These are phyloP conservation scores for Didymella keratinophila DNA, from an alignment of 2,329 filamentous ascomycete species.

Conservation along the genomic window DNA sequence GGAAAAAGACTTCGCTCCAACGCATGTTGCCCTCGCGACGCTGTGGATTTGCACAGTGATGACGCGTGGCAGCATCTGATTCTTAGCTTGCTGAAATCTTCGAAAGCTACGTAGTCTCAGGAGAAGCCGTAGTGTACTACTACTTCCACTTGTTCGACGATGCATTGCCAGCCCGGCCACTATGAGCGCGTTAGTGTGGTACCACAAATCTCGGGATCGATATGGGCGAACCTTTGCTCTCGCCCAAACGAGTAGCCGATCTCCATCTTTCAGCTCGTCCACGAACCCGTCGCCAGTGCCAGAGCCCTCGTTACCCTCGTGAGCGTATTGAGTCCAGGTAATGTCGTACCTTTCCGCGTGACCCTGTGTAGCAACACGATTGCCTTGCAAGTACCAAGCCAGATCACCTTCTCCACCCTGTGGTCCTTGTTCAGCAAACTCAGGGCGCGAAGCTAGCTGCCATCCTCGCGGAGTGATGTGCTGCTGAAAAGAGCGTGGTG, in stretches of 20 bases:
- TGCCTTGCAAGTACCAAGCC: slow-evolving; percentile 47
- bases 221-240: slow-evolving; percentile 36
- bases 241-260: slow-evolving; percentile 43
- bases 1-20: no score
- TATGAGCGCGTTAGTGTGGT: slow-evolving; percentile 18
- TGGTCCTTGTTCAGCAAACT: slow-evolving; percentile 27
- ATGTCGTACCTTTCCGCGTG: slow-evolving; percentile 25
- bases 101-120: not conserved
- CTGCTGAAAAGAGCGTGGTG: slow-evolving; percentile 3
- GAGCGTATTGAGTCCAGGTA: slow-evolving; percentile 27
- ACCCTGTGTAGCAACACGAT: slow-evolving; percentile 32
- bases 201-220: not conserved
- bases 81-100: no score
- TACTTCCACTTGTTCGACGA: slow-evolving; percentile 32
- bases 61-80: not conserved
- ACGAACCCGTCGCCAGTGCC: slow-evolving; percentile 42
- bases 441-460: slow-evolving; percentile 31
- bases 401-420: slow-evolving; percentile 34
- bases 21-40: no score
- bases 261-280: slow-evolving; percentile 34
- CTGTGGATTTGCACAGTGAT: no score
- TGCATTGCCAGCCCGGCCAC: slow-evolving; percentile 43
- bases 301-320: slow-evolving; percentile 33
- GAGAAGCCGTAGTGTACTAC: slow-evolving; percentile 35
- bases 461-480: slow-evolving; percentile 21